Evolutionary conservation across 2,329 filamentous ascomycete species (phyloP), one percentile per base, ranked within the genome.

Genomic region (Sporothrix variecibatus): DNA sequence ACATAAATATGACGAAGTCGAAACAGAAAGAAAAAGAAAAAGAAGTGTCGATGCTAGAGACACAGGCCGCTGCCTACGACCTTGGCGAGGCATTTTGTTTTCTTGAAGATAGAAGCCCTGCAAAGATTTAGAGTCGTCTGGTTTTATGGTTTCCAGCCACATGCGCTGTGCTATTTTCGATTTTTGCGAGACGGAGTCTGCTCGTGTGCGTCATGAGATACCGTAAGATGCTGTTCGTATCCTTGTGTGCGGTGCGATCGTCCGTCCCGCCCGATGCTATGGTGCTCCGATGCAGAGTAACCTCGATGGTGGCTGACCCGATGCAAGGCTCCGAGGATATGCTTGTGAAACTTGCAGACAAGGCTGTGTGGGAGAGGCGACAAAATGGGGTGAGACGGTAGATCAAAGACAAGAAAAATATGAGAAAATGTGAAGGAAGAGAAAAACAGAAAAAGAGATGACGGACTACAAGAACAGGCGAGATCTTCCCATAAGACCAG

Each of bases 231-330:
- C 34, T 26, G 9, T 9, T 56, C 23, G 23, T 56, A 26, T 11
- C 26, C 20, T 15, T 43, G 34, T 40, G 38, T 26, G 31, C 38
- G 23, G 53, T 64, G 60, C 60, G 31, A 65, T 65, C 34, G 60
- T 43, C 64, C 64, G 40, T 28, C 4, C 64, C 49, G 64, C 26
- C 64, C 40, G 64, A 67, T 46, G 38, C n/a, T 20, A 11, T n/a
- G 62, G 28, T 49, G 64, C 23, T 31, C 23, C 43, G 64, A 46
- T 49, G 64, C 43, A 49, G 64, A 40, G 64, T 67, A 46, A 67
- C 64, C 20, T 28, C n/a, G 40, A 67, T 31, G 23, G 23, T 67
- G 62, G 62, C 43, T 8, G 31, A 20, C 60, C 56, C 60, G 60
- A 65, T 65, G 60, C n/a, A 43, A 65, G n/a, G 34, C 34, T 65